Evolutionary conservation across 129 eudicot species (phyloP), one percentile per base, ranked within the genome.

Genomic region (Centaurea solstitialis): DNA sequence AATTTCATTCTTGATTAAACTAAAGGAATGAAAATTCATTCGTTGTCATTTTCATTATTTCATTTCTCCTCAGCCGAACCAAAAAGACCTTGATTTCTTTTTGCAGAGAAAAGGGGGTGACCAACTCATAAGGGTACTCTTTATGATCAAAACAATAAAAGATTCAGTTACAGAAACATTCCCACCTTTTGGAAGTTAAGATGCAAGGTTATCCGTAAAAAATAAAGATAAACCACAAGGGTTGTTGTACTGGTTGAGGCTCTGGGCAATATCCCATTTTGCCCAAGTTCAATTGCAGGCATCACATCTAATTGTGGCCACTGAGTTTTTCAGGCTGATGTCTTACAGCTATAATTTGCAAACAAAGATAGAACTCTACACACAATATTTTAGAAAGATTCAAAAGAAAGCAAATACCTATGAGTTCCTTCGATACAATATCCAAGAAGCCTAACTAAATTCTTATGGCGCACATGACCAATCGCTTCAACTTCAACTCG

Each of bases 351-450:
- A 33, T 33, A 33, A 33, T 33, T 33, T 33, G 37, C 5, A 33
- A 33, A 33, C 5, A 20, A 64, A 20, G 9, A 20, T 21, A 64
- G 4, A 26, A n/a, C 12, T 4, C 18, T 74, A 30, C 5, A 23
- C 30, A 41, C 57, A 9, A 18, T 65, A 64, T 18, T 11, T 73
- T 33, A 43, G 0, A 66, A 18, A 59, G 21, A 43, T 26, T 65
- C 39, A 65, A 28, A 28, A 53, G 1, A 69, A 57, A 15, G 7
- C 28, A 12, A 61, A 81, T 81, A 93, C 97, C 97, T 90, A 79
- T 90, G 96, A 53, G 93, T 93, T 84, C 97, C 97, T 86, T 93
- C 97, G 73, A 93, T 86, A 72, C 96, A 93, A 76, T 93, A 90
- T 4, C 97, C 97, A 83, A 93, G 82, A 72, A 93, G 97, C 75